Base-by-base conservation (phyloP, 306 rosid genomes). In the Cicer arietinum region DNA sequence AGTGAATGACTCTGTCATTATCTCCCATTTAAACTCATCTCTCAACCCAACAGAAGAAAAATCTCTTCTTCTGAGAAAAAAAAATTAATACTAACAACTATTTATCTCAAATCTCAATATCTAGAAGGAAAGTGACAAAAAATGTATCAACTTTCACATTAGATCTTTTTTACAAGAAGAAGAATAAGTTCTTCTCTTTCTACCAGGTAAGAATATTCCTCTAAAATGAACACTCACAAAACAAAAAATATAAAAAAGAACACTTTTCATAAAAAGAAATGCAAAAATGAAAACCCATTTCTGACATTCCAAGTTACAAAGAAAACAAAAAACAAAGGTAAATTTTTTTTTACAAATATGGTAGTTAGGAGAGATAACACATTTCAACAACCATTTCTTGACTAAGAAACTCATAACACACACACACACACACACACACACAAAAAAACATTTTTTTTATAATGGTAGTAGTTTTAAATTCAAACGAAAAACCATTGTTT, bases 1-100 rank as follows among this genome's bases (percentile, higher is more conserved):
- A 75, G 67, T 12, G 13, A 72, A 42, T 59, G 51, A 71, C 53
- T 58, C 44, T 78, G 84, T 78, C 87, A 14, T 69, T 82, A 20
- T 80, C 87, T 51, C 40, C 77, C 69, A 42, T 70, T 72, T 16
- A 76, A 76, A 30, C 5, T 30, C 35, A 30, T 30, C 5, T 51
- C 47, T 77, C 30, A 7, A 18, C 74, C 74, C 16, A 7, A 30
- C 35, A 39, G 20, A 48, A 16, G 50, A 56, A 10, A 16, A 62
- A 62, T 48, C 52, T n/a, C 52, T 64, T 65, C 67, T 3, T 53
- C 17, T n/a, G 45, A 51, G 14, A 4, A 8, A 17, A 6, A 52
- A n/a, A 43, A 43, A 59, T 3, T 30, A 30, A 30, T 30, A 22
- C 6, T 7, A 53, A 69, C 5, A 57, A 58, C 20, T 11, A 58